A percentile compares a stretch with the other conserved stretches of the same genome.
These are phyloP conservation scores for Phytophthora sp. DNA, from an alignment of 352 stramenopile genomes.

Conservation along the genomic window DNA sequence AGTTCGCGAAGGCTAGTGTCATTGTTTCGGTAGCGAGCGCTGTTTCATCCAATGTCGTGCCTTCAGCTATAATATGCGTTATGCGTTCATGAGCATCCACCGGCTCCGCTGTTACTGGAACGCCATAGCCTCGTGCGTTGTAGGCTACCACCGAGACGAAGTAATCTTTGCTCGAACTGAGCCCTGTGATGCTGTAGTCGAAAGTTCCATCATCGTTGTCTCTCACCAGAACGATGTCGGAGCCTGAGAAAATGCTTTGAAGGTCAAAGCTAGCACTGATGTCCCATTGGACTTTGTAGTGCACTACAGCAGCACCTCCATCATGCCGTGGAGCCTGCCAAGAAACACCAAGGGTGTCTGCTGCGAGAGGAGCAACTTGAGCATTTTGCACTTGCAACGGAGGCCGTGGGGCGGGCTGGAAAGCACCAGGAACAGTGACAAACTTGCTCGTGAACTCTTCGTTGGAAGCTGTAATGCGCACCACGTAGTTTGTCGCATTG, in stretches of 20 bases:
- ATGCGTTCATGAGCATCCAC: conserved; percentile 61
- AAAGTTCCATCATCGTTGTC: not conserved
- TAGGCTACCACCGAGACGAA: conserved; percentile 86
- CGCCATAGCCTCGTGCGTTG: conserved; percentile 79
- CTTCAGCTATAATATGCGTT: conserved; percentile 47
- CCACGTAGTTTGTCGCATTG: conserved; percentile 49
- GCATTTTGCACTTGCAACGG: conserved; percentile 39
- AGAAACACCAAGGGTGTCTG: conserved; percentile 53
- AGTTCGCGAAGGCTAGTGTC: conserved; percentile 66
- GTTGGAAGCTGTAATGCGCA: conserved; percentile 48
- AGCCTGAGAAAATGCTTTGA: conserved; percentile 66
- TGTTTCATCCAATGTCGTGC: conserved; percentile 33
- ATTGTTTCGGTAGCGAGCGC: conserved; percentile 52
- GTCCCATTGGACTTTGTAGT: conserved; percentile 96
- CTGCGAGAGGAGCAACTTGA: conserved; percentile 43
- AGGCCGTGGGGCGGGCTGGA: conserved; percentile 35
- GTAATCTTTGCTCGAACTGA: conserved; percentile 60
- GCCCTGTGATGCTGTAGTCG: conserved; percentile 47
- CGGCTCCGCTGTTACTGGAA: conserved; percentile 46
- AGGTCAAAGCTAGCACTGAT: conserved; percentile 82
- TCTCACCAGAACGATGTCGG: conserved; percentile 35
- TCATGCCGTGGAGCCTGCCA: conserved; percentile 77
- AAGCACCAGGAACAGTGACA: conserved; percentile 7
- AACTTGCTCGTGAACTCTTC: conserved; percentile 41
- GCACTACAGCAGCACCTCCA: conserved; percentile 79